Base-by-base conservation (phyloP, 306 rosid species). In the Lupinus albus region DNA sequence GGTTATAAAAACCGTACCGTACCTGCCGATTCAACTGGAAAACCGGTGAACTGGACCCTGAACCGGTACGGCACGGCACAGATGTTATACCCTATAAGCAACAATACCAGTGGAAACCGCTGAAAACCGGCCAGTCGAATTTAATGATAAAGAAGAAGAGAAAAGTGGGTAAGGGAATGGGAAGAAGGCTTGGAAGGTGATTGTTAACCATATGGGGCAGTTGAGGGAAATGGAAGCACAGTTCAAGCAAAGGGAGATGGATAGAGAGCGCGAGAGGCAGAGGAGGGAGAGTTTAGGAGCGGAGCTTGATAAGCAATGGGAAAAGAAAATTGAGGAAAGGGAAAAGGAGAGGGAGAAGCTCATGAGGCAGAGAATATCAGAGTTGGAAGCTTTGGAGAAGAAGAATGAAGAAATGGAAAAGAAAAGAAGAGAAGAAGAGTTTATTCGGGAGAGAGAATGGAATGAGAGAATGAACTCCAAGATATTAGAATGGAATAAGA, bases 351-450 rank as follows among this genome's bases (percentile, higher is more conserved):
- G 79, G 76, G 89, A 78, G 64, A 78, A 76, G 52, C 44, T 69
- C 73, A 84, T 87, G 87, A 81, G 83, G 78, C 91, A 85, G 81
- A 84, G 85, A 70, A 68, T 84, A 75, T 77, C 73, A 39, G 91
- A 92, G 49, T 86, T 89, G 98, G 98, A 84, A 73, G 91, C 82
- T 35, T 71, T 83, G 59, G 91, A 83, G 79, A 80, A 84, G 88
- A 91, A 89, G 72, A 86, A 77, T 28, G 88, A 84, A 69, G 94
- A 83, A 78, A 82, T 87, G 67, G 94, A 89, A 69, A 84, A 84
- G 75, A 84, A 91, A 78, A 86, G 93, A 74, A 82, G 92, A 77
- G 94, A 89, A 69, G 95, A 87, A 39, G 90, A 80, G 70, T 76
- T 89, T 63, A 64, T 75, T 70, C 79, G 61, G 8, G 89, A 84